Percentiles rank a stretch among this genome's conserved stretches.
phyloP scores from a whole-genome alignment of 441 rosid species.

The Erodium texanum region DNA sequence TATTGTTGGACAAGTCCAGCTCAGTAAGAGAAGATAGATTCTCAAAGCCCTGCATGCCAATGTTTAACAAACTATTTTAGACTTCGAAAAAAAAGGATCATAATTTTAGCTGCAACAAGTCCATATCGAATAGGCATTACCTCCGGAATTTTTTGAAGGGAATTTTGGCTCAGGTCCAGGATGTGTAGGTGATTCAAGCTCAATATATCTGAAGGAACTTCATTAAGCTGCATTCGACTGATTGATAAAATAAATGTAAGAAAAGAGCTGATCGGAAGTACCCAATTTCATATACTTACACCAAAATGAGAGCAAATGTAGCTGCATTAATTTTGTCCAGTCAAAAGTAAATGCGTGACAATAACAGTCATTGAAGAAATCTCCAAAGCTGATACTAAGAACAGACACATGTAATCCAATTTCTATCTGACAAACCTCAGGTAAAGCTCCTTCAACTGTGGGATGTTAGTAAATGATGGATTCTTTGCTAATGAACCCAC shows the following conservation, averaged over 20 bases:
- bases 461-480: constrained; percentile 63
- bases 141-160: constrained; percentile 60
- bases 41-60: constrained; percentile 51
- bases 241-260: background rate
- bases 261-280: background rate
- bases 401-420: constrained; percentile 5
- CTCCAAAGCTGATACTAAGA: background rate
- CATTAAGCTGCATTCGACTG: constrained; percentile 58
- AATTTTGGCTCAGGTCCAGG: constrained; percentile 75
- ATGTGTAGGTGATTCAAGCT: constrained; percentile 45
- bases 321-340: constrained; percentile 15
- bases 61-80: constrained; percentile 9
- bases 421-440: constrained; percentile 50
- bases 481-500: constrained; percentile 39
- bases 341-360: constrained; percentile 17
- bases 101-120: no score
- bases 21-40: constrained; percentile 56
- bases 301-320: background rate
- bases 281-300: background rate
- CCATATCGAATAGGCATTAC: constrained; percentile 25
- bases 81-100: background rate
- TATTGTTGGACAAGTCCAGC: constrained; percentile 82
- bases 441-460: constrained; percentile 70
- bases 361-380: constrained; percentile 2
- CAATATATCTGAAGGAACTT: constrained; percentile 60